Percentiles rank a stretch among this genome's conserved stretches.
phyloP scores from a whole-genome alignment of 2,329 filamentous ascomycete genomes.

The Coleophoma crateriformis region DNA sequence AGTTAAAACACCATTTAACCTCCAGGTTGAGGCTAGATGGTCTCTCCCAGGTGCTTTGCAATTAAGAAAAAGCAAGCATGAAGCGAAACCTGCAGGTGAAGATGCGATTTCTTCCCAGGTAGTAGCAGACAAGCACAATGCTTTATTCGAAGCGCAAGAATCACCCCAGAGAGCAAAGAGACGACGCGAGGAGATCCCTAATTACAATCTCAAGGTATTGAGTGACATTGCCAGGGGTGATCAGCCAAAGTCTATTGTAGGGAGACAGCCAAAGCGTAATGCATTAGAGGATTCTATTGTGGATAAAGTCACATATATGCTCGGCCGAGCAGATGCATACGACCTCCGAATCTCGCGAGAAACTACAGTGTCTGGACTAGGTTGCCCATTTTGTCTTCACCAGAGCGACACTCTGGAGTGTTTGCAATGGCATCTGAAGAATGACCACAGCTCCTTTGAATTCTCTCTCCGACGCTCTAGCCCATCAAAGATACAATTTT shows the following conservation, averaged over 20 bases:
- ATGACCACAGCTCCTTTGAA: slow-evolving; percentile 17
- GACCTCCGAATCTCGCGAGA: slow-evolving; percentile 14
- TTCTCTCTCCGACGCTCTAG: slow-evolving; percentile 14
- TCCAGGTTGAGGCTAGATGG: slow-evolving; percentile 3
- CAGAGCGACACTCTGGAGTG: slow-evolving; percentile 9
- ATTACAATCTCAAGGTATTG: slow-evolving; percentile 55
- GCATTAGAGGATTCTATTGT: slow-evolving; percentile 10
- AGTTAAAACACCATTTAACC: neutral
- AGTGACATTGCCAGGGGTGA: slow-evolving; percentile 52
- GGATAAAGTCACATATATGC: slow-evolving; percentile 14
- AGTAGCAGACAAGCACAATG: no score
- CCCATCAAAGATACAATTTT: slow-evolving; percentile 35
- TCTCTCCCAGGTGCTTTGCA: neutral
- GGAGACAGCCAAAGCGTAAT: slow-evolving; percentile 18
- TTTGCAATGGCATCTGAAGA: slow-evolving; percentile 18
- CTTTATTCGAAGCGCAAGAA: slow-evolving; percentile 18
- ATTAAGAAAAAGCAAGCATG: neutral
- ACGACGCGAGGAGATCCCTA: slow-evolving; percentile 16
- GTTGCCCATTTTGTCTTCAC: slow-evolving; percentile 19
- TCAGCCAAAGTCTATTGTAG: slow-evolving; percentile 38
- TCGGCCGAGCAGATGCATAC: slow-evolving; percentile 15
- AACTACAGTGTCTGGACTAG: slow-evolving; percentile 12
- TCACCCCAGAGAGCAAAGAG: slow-evolving; percentile 32
- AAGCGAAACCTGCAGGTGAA: slow-evolving; percentile 1
- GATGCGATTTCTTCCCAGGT: no score